Percentiles rank a stretch among this genome's conserved stretches.
These are phyloP conservation scores for Ploettnerulaceae sp. DNA, from an alignment of 2,329 filamentous ascomycete species.

Conservation along the genomic window DNA sequence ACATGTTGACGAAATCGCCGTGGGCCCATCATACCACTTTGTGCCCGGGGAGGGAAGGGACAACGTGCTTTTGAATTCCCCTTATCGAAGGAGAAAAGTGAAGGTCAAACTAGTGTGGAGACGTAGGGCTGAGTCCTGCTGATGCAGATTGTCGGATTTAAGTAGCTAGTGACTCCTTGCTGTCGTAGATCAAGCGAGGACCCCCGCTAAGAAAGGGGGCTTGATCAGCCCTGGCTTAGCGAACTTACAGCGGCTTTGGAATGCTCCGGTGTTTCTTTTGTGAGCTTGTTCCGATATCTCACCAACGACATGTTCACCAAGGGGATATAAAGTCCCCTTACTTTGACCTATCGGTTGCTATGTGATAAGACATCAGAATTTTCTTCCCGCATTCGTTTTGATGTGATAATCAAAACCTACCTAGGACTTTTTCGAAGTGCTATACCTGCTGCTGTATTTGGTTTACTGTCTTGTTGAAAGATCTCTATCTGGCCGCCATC, in stretches of 20 bases:
- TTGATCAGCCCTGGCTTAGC: background rate
- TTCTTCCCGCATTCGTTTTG: no score
- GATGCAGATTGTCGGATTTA: conserved; percentile 4
- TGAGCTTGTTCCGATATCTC: background rate
- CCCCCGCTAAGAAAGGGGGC: background rate
- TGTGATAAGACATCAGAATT: no score
- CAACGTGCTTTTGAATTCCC: background rate
- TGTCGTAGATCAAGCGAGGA: background rate
- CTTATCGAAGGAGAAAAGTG: no score
- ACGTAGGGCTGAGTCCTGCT: background rate
- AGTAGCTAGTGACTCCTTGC: background rate
- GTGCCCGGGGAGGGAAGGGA: background rate
- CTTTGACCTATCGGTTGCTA: no score
- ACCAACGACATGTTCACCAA: no score
- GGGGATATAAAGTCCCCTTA: no score
- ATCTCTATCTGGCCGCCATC: no score
- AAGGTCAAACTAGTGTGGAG: background rate
- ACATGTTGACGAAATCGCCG: conserved; percentile 4
- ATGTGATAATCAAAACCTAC: no score
- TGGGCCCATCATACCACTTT: background rate
- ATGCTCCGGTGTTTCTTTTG: background rate
- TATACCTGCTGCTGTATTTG: background rate
- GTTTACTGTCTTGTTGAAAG: no score
- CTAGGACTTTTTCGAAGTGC: no score
- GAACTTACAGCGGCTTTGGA: background rate